phyloP scores from a whole-genome alignment of 192 early-diverging fungal species.

The Podila epigama region DNA sequence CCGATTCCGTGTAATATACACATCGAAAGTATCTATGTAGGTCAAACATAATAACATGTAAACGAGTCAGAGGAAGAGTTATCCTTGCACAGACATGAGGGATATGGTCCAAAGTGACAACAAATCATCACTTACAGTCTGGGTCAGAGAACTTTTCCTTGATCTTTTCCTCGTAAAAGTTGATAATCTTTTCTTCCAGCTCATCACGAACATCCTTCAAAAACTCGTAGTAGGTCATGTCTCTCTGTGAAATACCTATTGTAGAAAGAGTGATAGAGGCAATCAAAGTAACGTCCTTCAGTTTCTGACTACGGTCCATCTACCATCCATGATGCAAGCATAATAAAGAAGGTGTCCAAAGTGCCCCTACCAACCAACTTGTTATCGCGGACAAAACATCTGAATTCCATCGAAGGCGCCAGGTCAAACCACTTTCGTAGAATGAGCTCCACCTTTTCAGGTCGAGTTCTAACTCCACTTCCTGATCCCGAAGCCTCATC shows the following conservation, averaged over 20 bases:
- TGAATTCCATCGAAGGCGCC: conserved; percentile 91
- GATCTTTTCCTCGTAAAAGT: conserved; percentile 75
- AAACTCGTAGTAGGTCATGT: conserved; percentile 86
- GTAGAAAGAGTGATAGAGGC: background rate
- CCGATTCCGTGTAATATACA: conserved; percentile 74
- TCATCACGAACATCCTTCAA: conserved; percentile 66
- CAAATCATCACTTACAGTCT: conserved; percentile 68
- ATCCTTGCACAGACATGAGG: no score
- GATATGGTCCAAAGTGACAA: background rate
- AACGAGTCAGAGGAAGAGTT: no score
- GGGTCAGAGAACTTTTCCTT: conserved; percentile 66
- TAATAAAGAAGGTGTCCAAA: no score
- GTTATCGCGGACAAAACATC: conserved; percentile 87
- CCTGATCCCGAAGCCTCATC: conserved; percentile 28
- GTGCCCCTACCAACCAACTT: conserved; percentile 75
- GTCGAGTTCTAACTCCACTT: conserved; percentile 32
- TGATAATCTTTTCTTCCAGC: conserved; percentile 61
- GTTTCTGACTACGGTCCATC: no score
- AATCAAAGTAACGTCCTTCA: no score
- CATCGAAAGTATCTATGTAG: conserved; percentile 86
- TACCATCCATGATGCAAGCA: no score
- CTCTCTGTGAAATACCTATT: conserved; percentile 83
- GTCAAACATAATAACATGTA: background rate
- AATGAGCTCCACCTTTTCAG: conserved; percentile 69
- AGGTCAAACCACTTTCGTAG: conserved; percentile 92